These are phyloP conservation scores for Trypanosoma rangeli DNA, from an alignment of 208 protist genomes.

Conservation along the genomic window DNA sequence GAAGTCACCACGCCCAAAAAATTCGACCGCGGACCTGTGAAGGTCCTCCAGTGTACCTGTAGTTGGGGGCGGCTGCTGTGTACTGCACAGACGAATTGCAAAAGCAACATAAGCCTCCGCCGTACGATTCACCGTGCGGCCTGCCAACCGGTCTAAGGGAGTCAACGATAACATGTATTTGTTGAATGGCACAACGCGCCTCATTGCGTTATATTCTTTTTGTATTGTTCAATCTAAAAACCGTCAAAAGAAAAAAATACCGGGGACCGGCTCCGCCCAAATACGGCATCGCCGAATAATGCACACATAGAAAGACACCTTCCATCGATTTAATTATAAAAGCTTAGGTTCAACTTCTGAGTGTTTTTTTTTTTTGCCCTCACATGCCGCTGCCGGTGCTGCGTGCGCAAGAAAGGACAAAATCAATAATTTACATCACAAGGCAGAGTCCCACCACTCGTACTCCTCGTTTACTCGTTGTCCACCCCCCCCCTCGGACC, in stretches of 20 bases:
- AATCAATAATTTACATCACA: not conserved
- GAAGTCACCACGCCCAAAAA: constrained; percentile 63
- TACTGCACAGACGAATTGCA: constrained; percentile 4
- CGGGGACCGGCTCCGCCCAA: not conserved
- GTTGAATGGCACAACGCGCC: not conserved
- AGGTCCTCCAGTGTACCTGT: constrained; percentile 34
- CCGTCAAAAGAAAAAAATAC: not conserved
- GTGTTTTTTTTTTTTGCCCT: not conserved
- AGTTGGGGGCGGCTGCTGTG: not conserved
- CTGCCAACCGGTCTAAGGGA: not conserved
- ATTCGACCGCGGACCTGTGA: constrained; percentile 52
- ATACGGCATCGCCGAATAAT: not conserved
- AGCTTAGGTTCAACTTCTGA: not conserved
- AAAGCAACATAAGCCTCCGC: not conserved
- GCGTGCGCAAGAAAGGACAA: not conserved
- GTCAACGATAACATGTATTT: not conserved
- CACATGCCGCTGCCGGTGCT: not conserved
- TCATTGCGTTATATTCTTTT: constrained; percentile 1
- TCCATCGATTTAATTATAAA: not conserved
- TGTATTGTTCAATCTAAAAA: not conserved
- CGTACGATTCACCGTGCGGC: not conserved
- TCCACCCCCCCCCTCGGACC: not conserved
- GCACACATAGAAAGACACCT: not conserved
- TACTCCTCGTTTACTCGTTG: not conserved
- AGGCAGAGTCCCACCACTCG: not conserved